Evolutionary conservation across 495 filamentous ascomycete genomes (phyloP).

Genomic region (Sphaerosporella brunnea): DNA sequence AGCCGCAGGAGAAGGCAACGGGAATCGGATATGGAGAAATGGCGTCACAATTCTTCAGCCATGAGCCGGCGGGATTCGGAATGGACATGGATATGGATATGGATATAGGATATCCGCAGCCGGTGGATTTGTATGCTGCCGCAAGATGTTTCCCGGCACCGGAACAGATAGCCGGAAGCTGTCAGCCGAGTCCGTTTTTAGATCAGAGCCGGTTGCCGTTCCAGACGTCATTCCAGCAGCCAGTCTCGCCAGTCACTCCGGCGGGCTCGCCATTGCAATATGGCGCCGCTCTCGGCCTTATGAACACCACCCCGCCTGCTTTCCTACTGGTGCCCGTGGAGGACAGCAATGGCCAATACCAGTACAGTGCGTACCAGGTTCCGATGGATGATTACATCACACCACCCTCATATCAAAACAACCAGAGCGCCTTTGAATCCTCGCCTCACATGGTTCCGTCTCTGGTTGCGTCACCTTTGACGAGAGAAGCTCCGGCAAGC

Average conservation of each 20-base stretch:
- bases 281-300: slow-evolving; percentile 5
- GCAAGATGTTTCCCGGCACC: background rate
- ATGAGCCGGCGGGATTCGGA: slow-evolving; percentile 14
- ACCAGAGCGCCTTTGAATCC: slow-evolving; percentile 10
- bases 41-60: slow-evolving; percentile 11
- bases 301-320: slow-evolving; percentile 11
- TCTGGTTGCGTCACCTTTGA: background rate
- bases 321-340: slow-evolving; percentile 14
- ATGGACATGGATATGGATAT: slow-evolving; percentile 13
- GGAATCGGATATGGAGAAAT: slow-evolving; percentile 13
- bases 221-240: slow-evolving; percentile 5
- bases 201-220: slow-evolving; percentile 10
- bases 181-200: slow-evolving; percentile 18
- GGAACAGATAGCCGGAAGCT: slow-evolving; percentile 6
- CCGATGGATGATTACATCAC: background rate
- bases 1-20: slow-evolving; percentile 10
- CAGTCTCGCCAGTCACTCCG: slow-evolving; percentile 18
- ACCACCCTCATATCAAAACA: background rate
- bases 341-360: slow-evolving; percentile 7
- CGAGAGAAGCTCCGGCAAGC: slow-evolving; percentile 6
- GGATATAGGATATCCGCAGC: slow-evolving; percentile 1
- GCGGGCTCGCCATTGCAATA: slow-evolving; percentile 15
- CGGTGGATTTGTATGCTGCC: slow-evolving; percentile 6
- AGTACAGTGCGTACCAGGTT: slow-evolving; percentile 4
- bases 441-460: background rate